A percentile compares a stretch with the other conserved stretches of the same genome.
Evolutionary conservation across 225 moss, liverwort and hornwort species (phyloP).

Genomic region (Ulota crispa): DNA sequence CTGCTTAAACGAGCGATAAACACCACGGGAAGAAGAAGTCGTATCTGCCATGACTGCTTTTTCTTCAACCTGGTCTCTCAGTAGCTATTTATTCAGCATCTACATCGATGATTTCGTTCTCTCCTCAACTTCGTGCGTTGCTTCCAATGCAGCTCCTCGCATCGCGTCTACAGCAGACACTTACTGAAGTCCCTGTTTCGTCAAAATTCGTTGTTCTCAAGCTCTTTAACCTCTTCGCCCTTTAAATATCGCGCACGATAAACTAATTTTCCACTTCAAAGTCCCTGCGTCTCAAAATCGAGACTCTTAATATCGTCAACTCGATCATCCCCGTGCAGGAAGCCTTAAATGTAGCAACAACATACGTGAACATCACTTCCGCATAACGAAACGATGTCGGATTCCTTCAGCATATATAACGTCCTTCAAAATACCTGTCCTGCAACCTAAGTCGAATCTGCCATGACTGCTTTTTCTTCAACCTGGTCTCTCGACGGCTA

Average conservation of each 20-base stretch:
- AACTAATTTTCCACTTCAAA: background rate
- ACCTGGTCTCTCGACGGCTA: background rate
- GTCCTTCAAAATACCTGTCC: background rate
- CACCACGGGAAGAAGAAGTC: slow-evolving; percentile 38
- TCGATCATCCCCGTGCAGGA: background rate
- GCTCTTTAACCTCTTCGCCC: background rate
- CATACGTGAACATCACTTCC: background rate
- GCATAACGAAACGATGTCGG: background rate
- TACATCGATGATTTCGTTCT: background rate
- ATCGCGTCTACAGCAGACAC: background rate
- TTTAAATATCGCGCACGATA: background rate
- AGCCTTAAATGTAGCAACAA: background rate
- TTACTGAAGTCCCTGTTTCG: background rate
- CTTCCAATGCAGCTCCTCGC: background rate
- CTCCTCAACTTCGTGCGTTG: slow-evolving; percentile 1
- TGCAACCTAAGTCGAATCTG: slow-evolving; percentile 23
- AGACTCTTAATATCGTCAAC: background rate
- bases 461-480: slow-evolving; percentile 22
- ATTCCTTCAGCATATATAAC: background rate
- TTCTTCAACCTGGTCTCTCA: background rate
- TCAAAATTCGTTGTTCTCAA: background rate
- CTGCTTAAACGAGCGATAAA: slow-evolving; percentile 50
- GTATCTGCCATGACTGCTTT: slow-evolving; percentile 23
- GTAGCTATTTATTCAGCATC: background rate
- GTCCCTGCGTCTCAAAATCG: background rate